Evolutionary conservation across 2,329 filamentous ascomycete species (phyloP).

Genomic region (Knoxdaviesia capensis): DNA sequence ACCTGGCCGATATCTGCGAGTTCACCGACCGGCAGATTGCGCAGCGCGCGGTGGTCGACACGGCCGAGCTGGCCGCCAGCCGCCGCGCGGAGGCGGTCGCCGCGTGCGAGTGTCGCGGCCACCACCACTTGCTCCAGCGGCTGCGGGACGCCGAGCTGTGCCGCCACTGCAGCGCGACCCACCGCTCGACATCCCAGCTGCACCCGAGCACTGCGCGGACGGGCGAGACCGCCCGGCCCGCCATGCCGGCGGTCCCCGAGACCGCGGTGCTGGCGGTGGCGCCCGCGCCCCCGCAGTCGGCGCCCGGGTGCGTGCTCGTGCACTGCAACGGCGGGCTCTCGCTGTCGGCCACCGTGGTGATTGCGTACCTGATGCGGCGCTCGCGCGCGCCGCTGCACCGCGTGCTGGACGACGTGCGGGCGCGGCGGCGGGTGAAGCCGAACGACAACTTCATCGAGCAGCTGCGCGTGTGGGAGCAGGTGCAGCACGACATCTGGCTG

Average conservation of each 20-base stretch:
- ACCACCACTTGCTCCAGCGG: neutral
- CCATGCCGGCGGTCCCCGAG: no score
- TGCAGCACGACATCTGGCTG: slow-evolving; percentile 12
- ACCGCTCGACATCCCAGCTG: neutral
- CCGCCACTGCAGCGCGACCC: neutral
- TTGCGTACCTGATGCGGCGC: slow-evolving; percentile 14
- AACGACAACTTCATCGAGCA: slow-evolving; percentile 13
- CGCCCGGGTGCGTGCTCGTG: slow-evolving; percentile 9
- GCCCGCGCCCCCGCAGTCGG: no score
- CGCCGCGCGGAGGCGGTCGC: no score
- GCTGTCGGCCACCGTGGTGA: slow-evolving; percentile 11
- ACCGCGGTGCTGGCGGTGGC: no score
- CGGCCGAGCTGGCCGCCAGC: no score
- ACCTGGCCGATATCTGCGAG: slow-evolving; percentile 9
- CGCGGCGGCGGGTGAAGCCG: slow-evolving; percentile 9
- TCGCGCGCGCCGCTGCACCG: slow-evolving; percentile 5
- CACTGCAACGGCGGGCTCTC: slow-evolving; percentile 15
- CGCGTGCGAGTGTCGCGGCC: no score
- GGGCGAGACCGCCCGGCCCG: no score
- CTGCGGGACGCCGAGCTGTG: neutral
- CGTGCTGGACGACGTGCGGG: slow-evolving; percentile 7
- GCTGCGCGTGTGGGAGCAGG: slow-evolving; percentile 13
- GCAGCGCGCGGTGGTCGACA: no score
- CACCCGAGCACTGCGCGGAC: no score
- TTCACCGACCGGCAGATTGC: slow-evolving; percentile 8